A percentile compares a stretch with the other conserved stretches of the same genome.
phyloP scores from a whole-genome alignment of 139 green algal genomes.

The Chlorella sp. region DNA sequence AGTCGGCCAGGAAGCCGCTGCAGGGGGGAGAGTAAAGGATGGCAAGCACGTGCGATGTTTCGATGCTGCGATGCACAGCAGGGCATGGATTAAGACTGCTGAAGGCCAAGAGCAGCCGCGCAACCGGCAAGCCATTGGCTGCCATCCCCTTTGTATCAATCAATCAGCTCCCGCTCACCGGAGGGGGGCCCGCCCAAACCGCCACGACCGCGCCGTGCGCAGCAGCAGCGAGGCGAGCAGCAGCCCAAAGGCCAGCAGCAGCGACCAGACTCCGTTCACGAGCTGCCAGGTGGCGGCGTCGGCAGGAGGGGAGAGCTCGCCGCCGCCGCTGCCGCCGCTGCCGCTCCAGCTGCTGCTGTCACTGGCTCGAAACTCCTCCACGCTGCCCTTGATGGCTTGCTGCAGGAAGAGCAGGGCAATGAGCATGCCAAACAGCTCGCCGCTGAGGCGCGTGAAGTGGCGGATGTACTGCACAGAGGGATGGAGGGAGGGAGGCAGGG shows the following conservation, averaged over 20 bases:
- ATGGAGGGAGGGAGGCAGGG: no score
- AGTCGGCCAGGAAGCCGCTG: slow-evolving; percentile 81
- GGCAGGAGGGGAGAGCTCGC: background rate
- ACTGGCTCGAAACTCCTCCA: slow-evolving; percentile 52
- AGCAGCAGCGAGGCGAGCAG: slow-evolving; percentile 58
- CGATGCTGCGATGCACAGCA: no score
- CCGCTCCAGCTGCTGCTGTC: no score
- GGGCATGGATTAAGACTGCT: no score
- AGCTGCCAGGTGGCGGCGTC: slow-evolving; percentile 36
- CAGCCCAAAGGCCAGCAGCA: slow-evolving; percentile 74
- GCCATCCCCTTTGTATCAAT: no score
- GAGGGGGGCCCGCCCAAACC: slow-evolving; percentile 50
- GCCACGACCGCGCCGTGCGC: slow-evolving; percentile 72
- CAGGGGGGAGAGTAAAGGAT: background rate
- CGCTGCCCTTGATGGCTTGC: slow-evolving; percentile 75
- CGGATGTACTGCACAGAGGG: slow-evolving; percentile 33
- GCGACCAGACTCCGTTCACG: slow-evolving; percentile 83
- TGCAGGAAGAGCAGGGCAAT: slow-evolving; percentile 93
- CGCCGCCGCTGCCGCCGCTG: no score
- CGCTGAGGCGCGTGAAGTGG: slow-evolving; percentile 85
- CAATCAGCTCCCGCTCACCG: no score
- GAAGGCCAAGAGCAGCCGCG: no score
- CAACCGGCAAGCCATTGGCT: no score
- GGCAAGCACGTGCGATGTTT: no score
- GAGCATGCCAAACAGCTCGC: slow-evolving; percentile 91